Conservation (phyloP, 2,329 filamentous ascomycete genomes). For the Thermochaetoides dissita region DNA sequence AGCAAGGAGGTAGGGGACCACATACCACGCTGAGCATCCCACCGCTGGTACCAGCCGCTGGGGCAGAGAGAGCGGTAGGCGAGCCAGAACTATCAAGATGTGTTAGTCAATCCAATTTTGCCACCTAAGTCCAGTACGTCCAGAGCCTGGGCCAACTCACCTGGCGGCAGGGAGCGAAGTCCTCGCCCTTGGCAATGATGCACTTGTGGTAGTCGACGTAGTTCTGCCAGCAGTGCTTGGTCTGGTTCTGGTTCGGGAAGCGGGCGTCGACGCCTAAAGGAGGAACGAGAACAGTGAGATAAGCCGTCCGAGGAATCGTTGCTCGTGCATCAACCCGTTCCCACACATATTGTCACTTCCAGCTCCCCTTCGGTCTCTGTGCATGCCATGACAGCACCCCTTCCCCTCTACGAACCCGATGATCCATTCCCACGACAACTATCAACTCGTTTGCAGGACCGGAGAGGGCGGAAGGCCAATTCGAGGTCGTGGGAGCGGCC, state of each 20-base stretch:
- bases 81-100: constrained; percentile 64
- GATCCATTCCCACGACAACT: no score
- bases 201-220: constrained; percentile 99
- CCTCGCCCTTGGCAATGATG: constrained; percentile 94
- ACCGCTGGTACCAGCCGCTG: constrained; percentile 81
- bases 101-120: constrained; percentile 12
- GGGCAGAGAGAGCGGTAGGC: constrained; percentile 97
- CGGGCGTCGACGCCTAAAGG: constrained; percentile 89
- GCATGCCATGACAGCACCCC: neutral
- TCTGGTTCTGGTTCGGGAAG: constrained; percentile 96
- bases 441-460: neutral
- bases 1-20: neutral
- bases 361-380: neutral
- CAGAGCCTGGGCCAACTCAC: constrained; percentile 34
- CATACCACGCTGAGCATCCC: constrained; percentile 91
- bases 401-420: constrained; percentile 3
- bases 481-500: neutral
- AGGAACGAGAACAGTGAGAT: neutral
- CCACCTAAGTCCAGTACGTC: neutral
- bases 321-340: constrained; percentile 11
- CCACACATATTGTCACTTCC: neutral
- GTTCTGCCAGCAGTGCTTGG: constrained; percentile 99
- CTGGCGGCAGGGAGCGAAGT: constrained; percentile 94
- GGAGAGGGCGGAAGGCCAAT: constrained; percentile 2
- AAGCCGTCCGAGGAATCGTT: constrained; percentile 14